Evolutionary conservation across 495 filamentous ascomycete genomes (phyloP), one percentile per base, ranked within the genome.

Genomic region (Delitschia confertaspora): DNA sequence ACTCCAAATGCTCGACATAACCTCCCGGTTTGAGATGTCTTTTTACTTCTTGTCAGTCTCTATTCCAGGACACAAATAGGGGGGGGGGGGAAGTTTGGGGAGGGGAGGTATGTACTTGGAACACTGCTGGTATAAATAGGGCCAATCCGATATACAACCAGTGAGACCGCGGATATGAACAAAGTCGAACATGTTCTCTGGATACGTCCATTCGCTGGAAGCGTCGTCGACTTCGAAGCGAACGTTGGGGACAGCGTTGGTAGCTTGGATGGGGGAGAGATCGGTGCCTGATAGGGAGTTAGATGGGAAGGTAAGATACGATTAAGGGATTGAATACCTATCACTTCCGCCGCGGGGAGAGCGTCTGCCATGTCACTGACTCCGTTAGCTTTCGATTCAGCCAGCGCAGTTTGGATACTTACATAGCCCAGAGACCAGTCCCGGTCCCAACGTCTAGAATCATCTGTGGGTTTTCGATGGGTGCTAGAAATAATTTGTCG

Each of bases 401-500:
- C 10, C 35, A n/a, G 10, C 6, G 18, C 3, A 25, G 14, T 21
- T 4, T 23, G 2, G 30, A 39, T 8, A 32, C 42, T 38, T 51
- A 57, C 47, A 60, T 55, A 6, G 61, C 61, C 60, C 60, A 64
- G 8, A 64, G 35, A 7, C 61, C 61, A 20, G 60, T 61, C 4
- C 60, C 61, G 17, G 60, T 62, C 1, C 59, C 62, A 14, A 65
- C 42, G 34, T 65, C 62, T 8, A 65, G 45, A 16, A 60, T 42
- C 23, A 35, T 33, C 44, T 53, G 30, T 5, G 59, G 60, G 14
- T 62, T 52, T 20, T 58, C 45, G 6, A 61, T 25, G 2, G 57
- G 56, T 1, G 61, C 51, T 7, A 55, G 48, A 35, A 47, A 62
- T 9, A 64, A 51, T 32, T 57, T 56, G 35, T 57, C 59, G 19